These are phyloP conservation scores for Exophiala calicioides DNA, from an alignment of 2,329 filamentous ascomycete genomes.

Conservation along the genomic window DNA sequence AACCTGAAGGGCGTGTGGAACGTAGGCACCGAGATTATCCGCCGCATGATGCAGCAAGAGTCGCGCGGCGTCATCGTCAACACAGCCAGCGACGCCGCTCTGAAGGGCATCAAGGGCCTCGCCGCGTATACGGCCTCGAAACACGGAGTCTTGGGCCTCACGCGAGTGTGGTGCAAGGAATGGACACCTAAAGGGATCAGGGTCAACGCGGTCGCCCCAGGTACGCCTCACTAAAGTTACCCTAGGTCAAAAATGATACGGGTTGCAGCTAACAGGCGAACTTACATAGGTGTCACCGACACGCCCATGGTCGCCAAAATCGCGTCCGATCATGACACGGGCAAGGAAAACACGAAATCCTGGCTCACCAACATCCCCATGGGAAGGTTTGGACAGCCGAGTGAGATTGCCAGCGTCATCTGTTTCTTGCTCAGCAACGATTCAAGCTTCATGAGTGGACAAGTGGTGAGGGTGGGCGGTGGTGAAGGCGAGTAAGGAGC, in stretches of 20 bases:
- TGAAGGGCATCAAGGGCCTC: constrained; percentile 37
- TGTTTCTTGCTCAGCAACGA: constrained; percentile 1
- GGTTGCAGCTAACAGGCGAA: too few relatives aligned
- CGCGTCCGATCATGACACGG: too few relatives aligned
- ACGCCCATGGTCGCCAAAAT: constrained; percentile 9
- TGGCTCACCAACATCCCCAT: constrained; percentile 2
- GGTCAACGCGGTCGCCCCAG: constrained; percentile 37
- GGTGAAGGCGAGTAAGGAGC: constrained; percentile 1
- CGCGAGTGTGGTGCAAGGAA: constrained; percentile 41
- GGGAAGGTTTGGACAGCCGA: neutral
- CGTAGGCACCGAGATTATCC: too few relatives aligned
- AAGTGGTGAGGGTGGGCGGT: neutral
- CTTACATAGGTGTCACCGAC: constrained; percentile 10
- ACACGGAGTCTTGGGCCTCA: constrained; percentile 47
- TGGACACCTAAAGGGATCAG: constrained; percentile 38
- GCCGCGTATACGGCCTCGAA: constrained; percentile 47
- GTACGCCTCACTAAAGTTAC: too few relatives aligned
- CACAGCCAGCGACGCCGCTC: constrained; percentile 11
- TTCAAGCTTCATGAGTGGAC: constrained; percentile 7
- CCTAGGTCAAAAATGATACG: too few relatives aligned
- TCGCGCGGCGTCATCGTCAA: constrained; percentile 14
- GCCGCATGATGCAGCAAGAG: too few relatives aligned
- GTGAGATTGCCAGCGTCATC: constrained; percentile 1
- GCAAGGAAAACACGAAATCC: neutral
- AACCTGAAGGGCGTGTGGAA: too few relatives aligned